Conservation (phyloP, 257 asterid genomes). For the Solanum corneliomulleri region DNA sequence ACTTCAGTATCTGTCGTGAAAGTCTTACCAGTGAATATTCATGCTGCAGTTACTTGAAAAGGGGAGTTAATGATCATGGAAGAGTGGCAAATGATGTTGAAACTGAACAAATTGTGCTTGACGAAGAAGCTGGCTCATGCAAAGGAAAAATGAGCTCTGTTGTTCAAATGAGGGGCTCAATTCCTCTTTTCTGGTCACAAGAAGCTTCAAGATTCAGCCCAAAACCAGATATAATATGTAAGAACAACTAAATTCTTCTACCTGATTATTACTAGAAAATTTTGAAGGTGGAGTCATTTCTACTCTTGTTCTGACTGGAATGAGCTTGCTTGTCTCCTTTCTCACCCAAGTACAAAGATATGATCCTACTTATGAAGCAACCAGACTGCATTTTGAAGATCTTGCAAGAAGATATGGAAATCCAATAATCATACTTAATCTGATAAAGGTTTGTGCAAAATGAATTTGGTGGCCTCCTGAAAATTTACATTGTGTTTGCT, state of each 20-base stretch:
- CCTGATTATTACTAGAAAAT: not conserved
- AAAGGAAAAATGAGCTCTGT: constrained; percentile 99
- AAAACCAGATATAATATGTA: constrained; percentile 95
- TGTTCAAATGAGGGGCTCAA: constrained; percentile 99
- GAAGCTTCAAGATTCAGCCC: constrained; percentile 99
- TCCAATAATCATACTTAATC: constrained; percentile 90
- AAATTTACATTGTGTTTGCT: not conserved
- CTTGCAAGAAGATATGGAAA: constrained; percentile 89
- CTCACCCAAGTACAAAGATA: constrained; percentile 78
- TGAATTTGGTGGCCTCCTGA: not conserved
- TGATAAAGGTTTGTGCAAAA: constrained; percentile 66
- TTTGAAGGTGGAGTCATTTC: not conserved
- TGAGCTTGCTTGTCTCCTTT: constrained; percentile 6
- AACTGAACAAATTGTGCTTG: constrained; percentile 94
- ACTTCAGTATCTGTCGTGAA: not conserved
- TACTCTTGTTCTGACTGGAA: not conserved
- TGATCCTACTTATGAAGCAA: constrained; percentile 99
- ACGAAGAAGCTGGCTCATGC: constrained; percentile 92
- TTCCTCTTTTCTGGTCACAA: constrained; percentile 99
- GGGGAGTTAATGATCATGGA: constrained; percentile 98
- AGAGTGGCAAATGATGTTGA: constrained; percentile 99
- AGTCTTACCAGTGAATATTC: not conserved
- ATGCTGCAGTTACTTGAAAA: constrained; percentile 72
- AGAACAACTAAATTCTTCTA: constrained; percentile 19
- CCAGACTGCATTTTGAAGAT: constrained; percentile 85